Base-by-base conservation (phyloP, 2,329 filamentous ascomycete species). In the Penicillium sp. region DNA sequence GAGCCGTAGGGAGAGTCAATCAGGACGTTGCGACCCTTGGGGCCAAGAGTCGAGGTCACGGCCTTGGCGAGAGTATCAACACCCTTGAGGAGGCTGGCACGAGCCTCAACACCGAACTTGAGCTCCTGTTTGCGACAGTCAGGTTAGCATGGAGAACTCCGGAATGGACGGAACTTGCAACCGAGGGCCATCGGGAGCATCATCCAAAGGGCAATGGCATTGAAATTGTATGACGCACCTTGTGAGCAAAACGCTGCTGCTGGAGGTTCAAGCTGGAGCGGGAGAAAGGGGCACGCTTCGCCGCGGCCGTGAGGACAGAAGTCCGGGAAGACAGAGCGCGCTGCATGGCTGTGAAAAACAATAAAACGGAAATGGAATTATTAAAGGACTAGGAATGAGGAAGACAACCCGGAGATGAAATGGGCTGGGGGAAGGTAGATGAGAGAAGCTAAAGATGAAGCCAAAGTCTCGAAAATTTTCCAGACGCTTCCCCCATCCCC, bases 1-100 rank as follows among this genome's bases (percentile, higher is more conserved):
- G 94, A 96, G 76, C 94, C 94, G 71, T 96, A 99, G 81, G 90
- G 90, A 59, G 93, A 96, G 82, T 99, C 94, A 66, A 99, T 99
- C 71, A 99, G 77, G 64, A 99, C 94, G 79, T 97, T 99, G 74
- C 94, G 87, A 76, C 94, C 94, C 84, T 99, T 99, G 69, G 94
- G 94, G 64, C 94, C 94, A 57, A 99, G 85, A 61, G 94, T 99
- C 58, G 93, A 96, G 61, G 93, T 89, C 60, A 99, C 94, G 60
- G 94, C 94, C 80, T 87, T 95, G 68, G 94, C 92, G 61, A 99
- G 86, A 65, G 94, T 97, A 76, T 99, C 94, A 62, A 97, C 92
- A 84, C 94, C 94, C 70, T 87, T 86, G 63, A 99, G 84, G 59
- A 99, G 86, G 65, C 90, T 75, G 68, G 92, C 91, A 73, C 94